Evolutionary conservation across 225 moss, liverwort and hornwort genomes (phyloP).

Genomic region (Physcomitrellopsis africana): DNA sequence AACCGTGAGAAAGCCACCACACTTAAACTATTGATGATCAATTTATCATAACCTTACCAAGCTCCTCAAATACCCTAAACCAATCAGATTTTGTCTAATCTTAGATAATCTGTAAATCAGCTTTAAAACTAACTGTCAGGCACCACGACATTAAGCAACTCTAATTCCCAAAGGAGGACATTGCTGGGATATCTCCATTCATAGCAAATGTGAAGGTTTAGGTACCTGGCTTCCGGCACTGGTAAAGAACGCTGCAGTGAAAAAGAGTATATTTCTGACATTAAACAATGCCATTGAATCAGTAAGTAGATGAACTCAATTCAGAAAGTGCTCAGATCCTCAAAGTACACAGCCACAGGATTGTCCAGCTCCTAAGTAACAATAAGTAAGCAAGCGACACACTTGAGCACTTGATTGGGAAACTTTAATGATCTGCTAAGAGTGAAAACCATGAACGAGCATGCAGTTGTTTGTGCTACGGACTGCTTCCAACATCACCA

Average conservation of each 20-base stretch:
- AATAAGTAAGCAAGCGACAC: background rate
- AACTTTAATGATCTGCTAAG: conserved; percentile 11
- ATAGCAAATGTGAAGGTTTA: conserved; percentile 8
- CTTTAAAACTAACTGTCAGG: conserved; percentile 25
- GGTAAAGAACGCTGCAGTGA: conserved; percentile 67
- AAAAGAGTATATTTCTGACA: conserved; percentile 77
- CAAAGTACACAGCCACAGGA: background rate
- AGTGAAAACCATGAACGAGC: background rate
- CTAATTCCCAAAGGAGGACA: conserved; percentile 8
- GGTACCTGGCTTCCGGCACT: conserved; percentile 74
- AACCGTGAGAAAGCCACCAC: conserved; percentile 15
- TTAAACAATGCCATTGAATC: conserved; percentile 17
- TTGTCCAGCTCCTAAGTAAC: conserved; percentile 12
- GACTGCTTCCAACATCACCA: conserved; percentile 13
- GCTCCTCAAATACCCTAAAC: conserved; percentile 14
- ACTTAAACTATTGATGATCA: background rate
- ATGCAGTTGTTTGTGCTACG: conserved; percentile 16
- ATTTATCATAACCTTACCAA: background rate
- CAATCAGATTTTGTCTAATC: background rate
- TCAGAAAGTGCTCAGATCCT: conserved; percentile 10
- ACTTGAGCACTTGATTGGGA: conserved; percentile 3
- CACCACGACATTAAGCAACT: conserved; percentile 17
- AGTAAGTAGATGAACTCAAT: conserved; percentile 12
- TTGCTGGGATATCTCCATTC: background rate
- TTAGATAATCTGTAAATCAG: background rate